A percentile compares a stretch with the other conserved stretches of the same genome.
phyloP scores from a whole-genome alignment of 2,329 filamentous ascomycete genomes.

The Verruconis gallopava region DNA sequence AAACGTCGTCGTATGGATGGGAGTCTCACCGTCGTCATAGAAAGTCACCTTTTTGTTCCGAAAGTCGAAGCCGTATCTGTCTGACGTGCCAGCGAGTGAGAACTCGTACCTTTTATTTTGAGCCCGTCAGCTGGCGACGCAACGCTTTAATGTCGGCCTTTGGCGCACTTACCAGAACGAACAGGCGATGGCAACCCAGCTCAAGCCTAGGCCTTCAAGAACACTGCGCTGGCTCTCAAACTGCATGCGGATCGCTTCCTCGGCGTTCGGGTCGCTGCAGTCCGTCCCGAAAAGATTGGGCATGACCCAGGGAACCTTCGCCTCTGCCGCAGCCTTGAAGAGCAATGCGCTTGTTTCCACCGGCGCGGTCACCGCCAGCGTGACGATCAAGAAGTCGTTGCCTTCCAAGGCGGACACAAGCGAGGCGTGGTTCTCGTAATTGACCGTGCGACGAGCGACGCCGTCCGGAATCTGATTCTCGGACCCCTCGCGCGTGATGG shows the following conservation, averaged over 20 bases:
- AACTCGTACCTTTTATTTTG: constrained; percentile 2
- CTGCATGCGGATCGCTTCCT: constrained; percentile 14
- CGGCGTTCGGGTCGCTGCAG: constrained; percentile 15
- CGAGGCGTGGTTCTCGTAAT: constrained; percentile 31
- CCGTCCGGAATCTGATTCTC: constrained; percentile 28
- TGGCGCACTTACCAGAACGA: constrained; percentile 23
- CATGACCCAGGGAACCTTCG: constrained; percentile 26
- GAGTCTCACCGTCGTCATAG: constrained; percentile 43
- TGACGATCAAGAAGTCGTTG: constrained; percentile 28
- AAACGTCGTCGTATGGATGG: constrained; percentile 47
- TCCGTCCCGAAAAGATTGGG: constrained; percentile 27
- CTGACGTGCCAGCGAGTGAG: constrained; percentile 16
- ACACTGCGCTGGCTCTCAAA: constrained; percentile 11
- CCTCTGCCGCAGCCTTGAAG: constrained; percentile 24
- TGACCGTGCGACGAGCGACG: constrained; percentile 26
- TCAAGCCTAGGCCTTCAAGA: constrained; percentile 18
- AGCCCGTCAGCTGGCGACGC: too few species aligned
- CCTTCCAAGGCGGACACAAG: constrained; percentile 24
- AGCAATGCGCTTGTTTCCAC: constrained; percentile 19
- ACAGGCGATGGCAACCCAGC: constrained; percentile 17
- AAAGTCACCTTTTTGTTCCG: constrained; percentile 19
- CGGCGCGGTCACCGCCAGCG: constrained; percentile 21
- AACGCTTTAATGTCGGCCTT: too few species aligned
- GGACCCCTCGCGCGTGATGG: constrained; percentile 35
- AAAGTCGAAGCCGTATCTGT: constrained; percentile 26